Percentiles rank a stretch among this genome's conserved stretches.
These are phyloP conservation scores for Trichoderma reesei DNA, from an alignment of 495 filamentous ascomycete genomes.

Conservation along the genomic window DNA sequence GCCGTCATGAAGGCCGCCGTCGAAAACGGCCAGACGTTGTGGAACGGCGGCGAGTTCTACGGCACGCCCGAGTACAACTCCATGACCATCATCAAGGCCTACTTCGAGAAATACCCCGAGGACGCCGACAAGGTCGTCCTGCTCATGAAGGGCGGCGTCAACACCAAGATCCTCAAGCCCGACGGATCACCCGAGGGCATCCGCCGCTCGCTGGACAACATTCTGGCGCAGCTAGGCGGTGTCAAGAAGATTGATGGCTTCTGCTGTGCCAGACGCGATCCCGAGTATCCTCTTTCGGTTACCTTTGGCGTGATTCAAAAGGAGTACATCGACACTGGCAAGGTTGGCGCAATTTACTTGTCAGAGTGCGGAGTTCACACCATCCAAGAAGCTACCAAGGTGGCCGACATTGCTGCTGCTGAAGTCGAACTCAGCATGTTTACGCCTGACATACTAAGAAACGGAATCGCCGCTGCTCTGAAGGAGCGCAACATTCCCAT, in stretches of 20 bases:
- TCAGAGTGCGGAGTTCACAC: slow-evolving; percentile 65
- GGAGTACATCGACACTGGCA: slow-evolving; percentile 60
- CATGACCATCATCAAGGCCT: slow-evolving; percentile 51
- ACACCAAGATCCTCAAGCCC: slow-evolving; percentile 24
- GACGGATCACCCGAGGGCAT: slow-evolving; percentile 56
- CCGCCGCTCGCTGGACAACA: slow-evolving; percentile 57
- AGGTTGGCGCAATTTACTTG: slow-evolving; percentile 66
- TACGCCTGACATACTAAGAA: slow-evolving; percentile 53
- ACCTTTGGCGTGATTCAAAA: slow-evolving; percentile 48
- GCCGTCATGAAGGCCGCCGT: slow-evolving; percentile 59
- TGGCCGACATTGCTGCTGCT: slow-evolving; percentile 60
- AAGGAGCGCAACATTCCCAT: slow-evolving; percentile 62
- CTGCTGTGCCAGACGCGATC: slow-evolving; percentile 65
- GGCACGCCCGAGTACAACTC: slow-evolving; percentile 61
- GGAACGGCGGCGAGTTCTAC: slow-evolving; percentile 79
- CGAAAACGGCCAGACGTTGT: slow-evolving; percentile 54
- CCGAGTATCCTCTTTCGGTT: slow-evolving; percentile 37
- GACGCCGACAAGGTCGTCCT: slow-evolving; percentile 57
- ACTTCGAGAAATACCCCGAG: slow-evolving; percentile 58
- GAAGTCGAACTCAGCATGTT: slow-evolving; percentile 76
- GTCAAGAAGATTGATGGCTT: slow-evolving; percentile 80
- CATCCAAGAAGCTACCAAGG: slow-evolving; percentile 60
- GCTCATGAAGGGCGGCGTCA: slow-evolving; percentile 51
- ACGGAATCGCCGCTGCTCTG: slow-evolving; percentile 67
- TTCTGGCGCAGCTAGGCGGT: slow-evolving; percentile 51